Conservation (phyloP, 73 alveolate species). For the Paramecium tetraurelia region DNA sequence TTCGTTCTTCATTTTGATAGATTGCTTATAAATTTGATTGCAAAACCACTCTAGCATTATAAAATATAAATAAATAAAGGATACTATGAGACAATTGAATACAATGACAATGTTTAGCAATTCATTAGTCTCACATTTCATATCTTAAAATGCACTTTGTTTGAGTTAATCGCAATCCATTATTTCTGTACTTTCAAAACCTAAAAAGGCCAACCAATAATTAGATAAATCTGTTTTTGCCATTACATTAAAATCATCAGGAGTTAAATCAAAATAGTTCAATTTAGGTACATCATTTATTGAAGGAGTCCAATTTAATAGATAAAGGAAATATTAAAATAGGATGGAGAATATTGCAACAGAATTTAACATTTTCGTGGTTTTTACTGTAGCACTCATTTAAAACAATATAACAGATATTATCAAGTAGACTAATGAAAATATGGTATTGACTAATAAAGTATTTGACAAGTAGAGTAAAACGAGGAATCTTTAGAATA, state of each 20-base stretch:
- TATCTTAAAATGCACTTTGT: background rate
- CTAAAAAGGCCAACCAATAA: slow-evolving; percentile 20
- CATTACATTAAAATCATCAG: slow-evolving; percentile 2
- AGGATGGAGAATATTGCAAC: slow-evolving; percentile 1
- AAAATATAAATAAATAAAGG: slow-evolving; percentile 7
- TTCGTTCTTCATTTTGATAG: slow-evolving; percentile 16
- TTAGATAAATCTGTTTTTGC: background rate
- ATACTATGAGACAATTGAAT: background rate
- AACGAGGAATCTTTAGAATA: background rate
- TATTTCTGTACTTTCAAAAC: background rate
- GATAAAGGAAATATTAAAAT: background rate
- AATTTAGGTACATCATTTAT: background rate
- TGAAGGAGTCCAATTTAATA: slow-evolving; percentile 16
- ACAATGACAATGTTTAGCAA: background rate
- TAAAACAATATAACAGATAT: background rate
- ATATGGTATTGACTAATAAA: background rate
- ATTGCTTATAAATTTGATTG: background rate
- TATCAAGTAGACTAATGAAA: background rate
- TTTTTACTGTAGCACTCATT: background rate
- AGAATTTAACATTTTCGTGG: background rate
- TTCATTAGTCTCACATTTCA: slow-evolving; percentile 20
- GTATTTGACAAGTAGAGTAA: background rate
- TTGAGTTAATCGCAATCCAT: background rate
- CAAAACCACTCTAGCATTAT: slow-evolving; percentile 10
- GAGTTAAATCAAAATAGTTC: background rate